Conservation (phyloP, 2,329 filamentous ascomycete species). For the Aspergillus sp. region DNA sequence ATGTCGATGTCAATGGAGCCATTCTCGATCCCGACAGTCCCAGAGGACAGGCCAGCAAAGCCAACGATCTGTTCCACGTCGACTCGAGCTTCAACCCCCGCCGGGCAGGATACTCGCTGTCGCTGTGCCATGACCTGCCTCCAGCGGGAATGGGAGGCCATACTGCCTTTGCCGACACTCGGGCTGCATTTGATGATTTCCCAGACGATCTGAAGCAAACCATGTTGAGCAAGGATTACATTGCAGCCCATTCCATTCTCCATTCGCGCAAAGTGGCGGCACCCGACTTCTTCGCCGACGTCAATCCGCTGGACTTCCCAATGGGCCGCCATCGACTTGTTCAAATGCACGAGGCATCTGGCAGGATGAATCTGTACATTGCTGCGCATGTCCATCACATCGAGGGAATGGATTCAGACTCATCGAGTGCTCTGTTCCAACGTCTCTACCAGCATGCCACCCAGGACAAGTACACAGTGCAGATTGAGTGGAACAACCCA, state of each 20-base stretch:
- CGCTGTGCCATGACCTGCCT: constrained; percentile 48
- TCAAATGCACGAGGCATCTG: constrained; percentile 49
- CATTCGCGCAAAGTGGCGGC: constrained; percentile 51
- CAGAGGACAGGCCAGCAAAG: constrained; percentile 9
- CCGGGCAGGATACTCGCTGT: constrained; percentile 49
- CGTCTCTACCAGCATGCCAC: constrained; percentile 40
- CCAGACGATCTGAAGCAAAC: constrained; percentile 27
- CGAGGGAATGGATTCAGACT: constrained; percentile 35
- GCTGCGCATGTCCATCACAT: constrained; percentile 52
- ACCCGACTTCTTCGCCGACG: constrained; percentile 44
- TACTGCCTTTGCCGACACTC: constrained; percentile 52
- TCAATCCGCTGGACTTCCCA: constrained; percentile 36
- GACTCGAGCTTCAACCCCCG: constrained; percentile 55
- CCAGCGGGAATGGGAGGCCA: constrained; percentile 45
- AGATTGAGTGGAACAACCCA: constrained; percentile 44
- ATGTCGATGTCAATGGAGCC: constrained; percentile 47
- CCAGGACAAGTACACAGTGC: constrained; percentile 42
- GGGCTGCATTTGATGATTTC: constrained; percentile 48
- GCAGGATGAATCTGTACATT: constrained; percentile 51
- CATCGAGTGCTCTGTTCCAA: constrained; percentile 32
- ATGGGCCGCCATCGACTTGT: constrained; percentile 46
- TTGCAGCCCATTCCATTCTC: constrained; percentile 49
- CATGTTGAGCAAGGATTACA: constrained; percentile 37
- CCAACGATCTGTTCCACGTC: constrained; percentile 50
- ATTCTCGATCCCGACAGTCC: constrained; percentile 6